A percentile compares a stretch with the other conserved stretches of the same genome.
phyloP scores from a whole-genome alignment of 1,284 basidiomycete genomes.

The Ceratobasidium sp. region DNA sequence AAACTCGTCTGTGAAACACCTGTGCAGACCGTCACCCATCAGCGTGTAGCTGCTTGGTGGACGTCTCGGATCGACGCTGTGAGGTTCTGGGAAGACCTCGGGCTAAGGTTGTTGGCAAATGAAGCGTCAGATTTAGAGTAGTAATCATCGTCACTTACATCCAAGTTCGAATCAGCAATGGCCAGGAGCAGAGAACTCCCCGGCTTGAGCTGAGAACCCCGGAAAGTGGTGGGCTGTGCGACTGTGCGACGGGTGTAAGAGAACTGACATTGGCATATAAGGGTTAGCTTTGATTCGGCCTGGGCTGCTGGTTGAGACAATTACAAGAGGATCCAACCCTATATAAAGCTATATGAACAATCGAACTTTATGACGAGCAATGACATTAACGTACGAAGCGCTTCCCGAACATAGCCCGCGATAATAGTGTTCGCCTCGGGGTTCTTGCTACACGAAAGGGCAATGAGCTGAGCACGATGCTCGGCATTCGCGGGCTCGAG shows the following conservation, averaged over 20 bases:
- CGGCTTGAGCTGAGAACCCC: not conserved
- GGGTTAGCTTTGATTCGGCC: not conserved
- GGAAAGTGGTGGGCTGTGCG: slow-evolving; percentile 57
- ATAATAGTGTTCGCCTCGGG: slow-evolving; percentile 52
- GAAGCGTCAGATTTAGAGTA: slow-evolving; percentile 43
- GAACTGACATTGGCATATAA: slow-evolving; percentile 9
- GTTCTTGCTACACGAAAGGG: slow-evolving; percentile 52
- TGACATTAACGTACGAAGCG: slow-evolving; percentile 61
- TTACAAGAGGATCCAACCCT: slow-evolving; percentile 63
- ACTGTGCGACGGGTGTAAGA: slow-evolving; percentile 41
- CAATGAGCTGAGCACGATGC: slow-evolving; percentile 54
- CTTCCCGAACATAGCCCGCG: slow-evolving; percentile 68
- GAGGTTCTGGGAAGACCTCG: slow-evolving; percentile 60
- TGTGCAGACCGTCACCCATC: slow-evolving; percentile 61
- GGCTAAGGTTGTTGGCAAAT: slow-evolving; percentile 51
- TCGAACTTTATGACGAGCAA: not conserved
- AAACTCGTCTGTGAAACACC: slow-evolving; percentile 62
- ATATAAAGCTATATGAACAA: not conserved
- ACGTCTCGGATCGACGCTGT: slow-evolving; percentile 57
- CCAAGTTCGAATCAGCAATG: slow-evolving; percentile 7
- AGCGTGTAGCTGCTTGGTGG: slow-evolving; percentile 59
- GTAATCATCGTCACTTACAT: not conserved
- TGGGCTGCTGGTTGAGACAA: slow-evolving; percentile 47
- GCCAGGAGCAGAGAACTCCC: slow-evolving; percentile 18
- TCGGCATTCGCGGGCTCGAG: slow-evolving; percentile 58